These are phyloP conservation scores for Boletus sp. DNA, from an alignment of 768 basidiomycete species.

Conservation along the genomic window DNA sequence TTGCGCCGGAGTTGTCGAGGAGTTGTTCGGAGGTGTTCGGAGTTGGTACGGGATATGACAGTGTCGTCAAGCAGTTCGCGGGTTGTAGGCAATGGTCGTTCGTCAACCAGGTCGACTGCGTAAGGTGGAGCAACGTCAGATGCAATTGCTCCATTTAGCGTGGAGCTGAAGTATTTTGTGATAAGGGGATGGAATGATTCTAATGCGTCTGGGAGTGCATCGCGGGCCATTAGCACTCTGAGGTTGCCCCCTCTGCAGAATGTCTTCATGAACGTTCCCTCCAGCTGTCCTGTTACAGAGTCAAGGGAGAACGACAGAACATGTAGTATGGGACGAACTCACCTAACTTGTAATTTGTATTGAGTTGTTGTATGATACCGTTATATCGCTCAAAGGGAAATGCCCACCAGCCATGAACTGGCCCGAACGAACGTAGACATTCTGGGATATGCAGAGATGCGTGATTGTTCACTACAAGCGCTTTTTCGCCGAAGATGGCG, in stretches of 20 bases:
- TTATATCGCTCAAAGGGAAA: background rate
- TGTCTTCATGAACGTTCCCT: background rate
- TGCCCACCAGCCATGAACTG: background rate
- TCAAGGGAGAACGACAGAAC: background rate
- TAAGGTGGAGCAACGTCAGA: too few relatives aligned
- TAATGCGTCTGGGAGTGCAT: background rate
- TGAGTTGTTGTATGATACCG: background rate
- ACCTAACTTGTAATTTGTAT: background rate
- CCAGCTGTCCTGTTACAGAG: too few relatives aligned
- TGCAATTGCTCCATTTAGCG: background rate
- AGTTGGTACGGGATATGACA: too few relatives aligned
- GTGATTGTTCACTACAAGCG: background rate
- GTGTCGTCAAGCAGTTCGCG: too few relatives aligned
- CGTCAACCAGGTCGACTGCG: too few relatives aligned
- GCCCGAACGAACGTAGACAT: background rate
- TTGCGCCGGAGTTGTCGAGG: too few relatives aligned
- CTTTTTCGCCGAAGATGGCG: background rate
- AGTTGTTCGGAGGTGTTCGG: too few relatives aligned
- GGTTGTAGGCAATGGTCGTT: too few relatives aligned
- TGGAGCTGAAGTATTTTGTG: background rate
- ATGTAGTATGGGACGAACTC: background rate
- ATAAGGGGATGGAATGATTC: background rate
- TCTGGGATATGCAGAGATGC: background rate
- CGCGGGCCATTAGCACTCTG: background rate
- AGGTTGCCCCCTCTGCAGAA: background rate